Percentiles rank a stretch among this genome's conserved stretches.
Evolutionary conservation across 1,284 basidiomycete species (phyloP).

Genomic region (Cryptococcus deneoformans): DNA sequence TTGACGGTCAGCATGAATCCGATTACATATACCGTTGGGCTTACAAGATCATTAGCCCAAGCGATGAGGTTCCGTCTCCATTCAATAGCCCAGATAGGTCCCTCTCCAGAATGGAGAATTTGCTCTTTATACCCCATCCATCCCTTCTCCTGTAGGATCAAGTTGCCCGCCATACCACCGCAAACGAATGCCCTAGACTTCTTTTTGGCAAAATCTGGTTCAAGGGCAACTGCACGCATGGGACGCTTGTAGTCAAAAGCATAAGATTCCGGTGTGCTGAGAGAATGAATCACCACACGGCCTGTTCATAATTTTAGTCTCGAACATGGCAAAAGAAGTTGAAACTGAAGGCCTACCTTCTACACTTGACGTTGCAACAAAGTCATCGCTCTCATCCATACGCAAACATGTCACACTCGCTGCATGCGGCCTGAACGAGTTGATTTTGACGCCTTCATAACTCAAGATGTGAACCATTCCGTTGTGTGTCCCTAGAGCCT

Average conservation of each 20-base stretch:
- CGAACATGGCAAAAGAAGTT: neutral
- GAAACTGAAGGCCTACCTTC: slow-evolving; percentile 64
- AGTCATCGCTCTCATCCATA: slow-evolving; percentile 82
- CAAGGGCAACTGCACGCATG: slow-evolving; percentile 83
- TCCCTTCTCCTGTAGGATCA: slow-evolving; percentile 87
- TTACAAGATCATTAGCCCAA: slow-evolving; percentile 90
- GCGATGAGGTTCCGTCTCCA: slow-evolving; percentile 88
- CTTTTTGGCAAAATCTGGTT: slow-evolving; percentile 83
- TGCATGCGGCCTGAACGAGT: slow-evolving; percentile 88
- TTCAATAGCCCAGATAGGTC: slow-evolving; percentile 87
- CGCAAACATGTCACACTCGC: slow-evolving; percentile 84
- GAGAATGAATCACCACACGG: slow-evolving; percentile 83
- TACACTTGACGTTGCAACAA: slow-evolving; percentile 87
- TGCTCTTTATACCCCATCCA: slow-evolving; percentile 96
- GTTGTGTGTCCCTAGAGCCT: slow-evolving; percentile 87
- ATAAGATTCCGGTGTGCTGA: slow-evolving; percentile 78
- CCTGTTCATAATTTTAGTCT: slow-evolving; percentile 50
- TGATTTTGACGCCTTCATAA: slow-evolving; percentile 74
- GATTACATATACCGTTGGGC: slow-evolving; percentile 22
- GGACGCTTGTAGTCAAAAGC: slow-evolving; percentile 91
- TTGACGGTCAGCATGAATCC: neutral
- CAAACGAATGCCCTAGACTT: slow-evolving; percentile 83
- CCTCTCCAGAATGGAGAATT: slow-evolving; percentile 80
- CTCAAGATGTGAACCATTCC: slow-evolving; percentile 88
- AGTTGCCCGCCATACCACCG: slow-evolving; percentile 85